Percentiles rank a stretch among this genome's conserved stretches.
phyloP scores from a whole-genome alignment of 139 green algal genomes.

The Closterium sp. region DNA sequence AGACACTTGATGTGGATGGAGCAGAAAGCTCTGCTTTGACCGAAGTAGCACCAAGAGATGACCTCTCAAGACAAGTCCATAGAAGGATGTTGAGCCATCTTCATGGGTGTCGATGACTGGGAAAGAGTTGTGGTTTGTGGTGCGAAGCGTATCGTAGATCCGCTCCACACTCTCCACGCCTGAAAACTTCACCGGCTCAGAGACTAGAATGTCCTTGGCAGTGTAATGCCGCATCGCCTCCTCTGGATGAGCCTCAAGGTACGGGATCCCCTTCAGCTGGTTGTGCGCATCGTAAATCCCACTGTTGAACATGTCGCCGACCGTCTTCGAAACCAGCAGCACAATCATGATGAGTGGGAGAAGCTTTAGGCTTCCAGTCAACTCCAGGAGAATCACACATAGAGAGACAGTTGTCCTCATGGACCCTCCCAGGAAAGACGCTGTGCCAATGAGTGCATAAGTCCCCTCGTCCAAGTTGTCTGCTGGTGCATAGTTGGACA shows the following conservation, averaged over 20 bases:
- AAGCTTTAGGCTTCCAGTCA: conserved; percentile 77
- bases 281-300: conserved; percentile 50
- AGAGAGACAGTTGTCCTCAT: conserved; percentile 76
- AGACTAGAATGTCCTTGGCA: conserved; percentile 9
- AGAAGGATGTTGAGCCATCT: not conserved
- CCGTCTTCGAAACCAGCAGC: conserved; percentile 73
- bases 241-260: conserved; percentile 39
- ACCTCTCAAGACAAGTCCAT: conserved; percentile 36
- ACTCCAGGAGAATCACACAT: conserved; percentile 81
- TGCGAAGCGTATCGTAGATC: conserved; percentile 6
- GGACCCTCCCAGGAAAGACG: conserved; percentile 69
- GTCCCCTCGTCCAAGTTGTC: conserved; percentile 61
- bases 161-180: conserved; percentile 31
- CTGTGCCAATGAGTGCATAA: conserved; percentile 69
- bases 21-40: conserved; percentile 41
- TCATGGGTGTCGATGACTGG: conserved; percentile 24
- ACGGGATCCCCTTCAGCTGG: conserved; percentile 46
- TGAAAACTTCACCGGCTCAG: conserved; percentile 14
- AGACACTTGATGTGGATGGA: not conserved
- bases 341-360: conserved; percentile 85
- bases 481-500: conserved; percentile 53
- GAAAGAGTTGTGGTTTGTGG: conserved; percentile 42
- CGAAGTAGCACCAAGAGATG: conserved; percentile 55
- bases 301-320: conserved; percentile 52
- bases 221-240: conserved; percentile 31